A percentile compares a stretch with the other conserved stretches of the same genome.
phyloP scores from a whole-genome alignment of 768 basidiomycete species.

The Mycena chlorophos region DNA sequence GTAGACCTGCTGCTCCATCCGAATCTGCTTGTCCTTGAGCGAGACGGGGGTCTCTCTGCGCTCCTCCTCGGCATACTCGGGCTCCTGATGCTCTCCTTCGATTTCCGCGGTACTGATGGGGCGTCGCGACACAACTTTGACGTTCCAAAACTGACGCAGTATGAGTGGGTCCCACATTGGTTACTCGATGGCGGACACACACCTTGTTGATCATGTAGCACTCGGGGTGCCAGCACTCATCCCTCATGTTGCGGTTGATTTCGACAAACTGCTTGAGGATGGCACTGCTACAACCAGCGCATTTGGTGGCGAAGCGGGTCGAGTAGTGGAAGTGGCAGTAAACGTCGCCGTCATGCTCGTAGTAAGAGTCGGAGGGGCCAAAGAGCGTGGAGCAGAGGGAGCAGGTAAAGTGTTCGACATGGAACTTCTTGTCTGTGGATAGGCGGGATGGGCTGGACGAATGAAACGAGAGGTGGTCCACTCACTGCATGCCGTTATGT shows the following conservation, averaged over 20 bases:
- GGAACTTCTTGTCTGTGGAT: slow-evolving; percentile 88
- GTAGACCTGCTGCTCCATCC: slow-evolving; percentile 97
- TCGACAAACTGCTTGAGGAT: slow-evolving; percentile 99
- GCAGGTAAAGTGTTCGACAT: slow-evolving; percentile 99
- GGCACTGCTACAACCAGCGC: slow-evolving; percentile 94
- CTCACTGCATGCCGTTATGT: slow-evolving; percentile 97
- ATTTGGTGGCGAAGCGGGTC: slow-evolving; percentile 97
- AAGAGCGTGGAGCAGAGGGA: slow-evolving; percentile 95
- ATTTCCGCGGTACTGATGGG: slow-evolving; percentile 60
- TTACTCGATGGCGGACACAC: slow-evolving; percentile 25
- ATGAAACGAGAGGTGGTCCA: slow-evolving; percentile 8
- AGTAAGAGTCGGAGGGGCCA: slow-evolving; percentile 98
- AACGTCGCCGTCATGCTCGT: slow-evolving; percentile 97
- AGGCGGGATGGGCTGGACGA: slow-evolving; percentile 9
- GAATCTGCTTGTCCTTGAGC: slow-evolving; percentile 85
- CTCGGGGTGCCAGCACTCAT: slow-evolving; percentile 99
- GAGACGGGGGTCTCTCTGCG: slow-evolving; percentile 71
- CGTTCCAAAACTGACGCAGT: slow-evolving; percentile 89
- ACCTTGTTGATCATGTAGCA: slow-evolving; percentile 99
- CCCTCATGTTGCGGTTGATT: slow-evolving; percentile 96
- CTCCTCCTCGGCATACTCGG: slow-evolving; percentile 76
- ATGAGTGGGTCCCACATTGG: slow-evolving; percentile 1
- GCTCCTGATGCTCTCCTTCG: slow-evolving; percentile 52
- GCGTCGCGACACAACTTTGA: slow-evolving; percentile 81
- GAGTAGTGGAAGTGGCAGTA: slow-evolving; percentile 99